These are phyloP conservation scores for Rubus parviflorus DNA, from an alignment of 306 rosid genomes.

Conservation along the genomic window DNA sequence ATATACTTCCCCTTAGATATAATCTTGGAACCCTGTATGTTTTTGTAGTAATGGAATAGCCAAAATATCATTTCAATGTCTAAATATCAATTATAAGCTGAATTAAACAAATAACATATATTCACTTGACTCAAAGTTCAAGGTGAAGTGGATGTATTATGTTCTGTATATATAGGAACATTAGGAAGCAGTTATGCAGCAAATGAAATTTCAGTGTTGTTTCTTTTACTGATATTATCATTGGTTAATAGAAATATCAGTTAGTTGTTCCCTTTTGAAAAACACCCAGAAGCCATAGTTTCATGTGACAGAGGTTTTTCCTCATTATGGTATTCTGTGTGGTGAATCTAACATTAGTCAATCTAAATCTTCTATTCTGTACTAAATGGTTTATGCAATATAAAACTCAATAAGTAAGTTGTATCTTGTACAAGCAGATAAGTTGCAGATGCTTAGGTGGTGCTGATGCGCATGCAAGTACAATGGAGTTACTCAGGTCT, in stretches of 20 bases:
- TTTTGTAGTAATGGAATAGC: neutral
- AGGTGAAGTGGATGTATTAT: neutral
- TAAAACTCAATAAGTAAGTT: neutral
- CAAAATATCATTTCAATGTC: neutral
- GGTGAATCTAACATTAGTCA: neutral
- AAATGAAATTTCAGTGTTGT: neutral
- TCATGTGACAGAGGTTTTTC: neutral
- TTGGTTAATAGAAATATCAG: neutral
- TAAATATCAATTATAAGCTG: neutral
- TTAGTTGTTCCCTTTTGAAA: neutral
- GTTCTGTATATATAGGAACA: too few relatives aligned
- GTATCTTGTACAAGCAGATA: slow-evolving; percentile 42
- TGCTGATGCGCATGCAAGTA: slow-evolving; percentile 68
- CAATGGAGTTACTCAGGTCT: slow-evolving; percentile 56
- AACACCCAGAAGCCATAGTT: neutral
- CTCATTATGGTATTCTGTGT: too few relatives aligned
- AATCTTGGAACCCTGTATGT: neutral
- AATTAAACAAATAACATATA: neutral
- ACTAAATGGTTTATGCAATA: neutral
- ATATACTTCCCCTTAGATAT: neutral
- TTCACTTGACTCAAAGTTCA: neutral
- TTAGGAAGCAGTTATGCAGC: neutral
- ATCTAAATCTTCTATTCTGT: neutral
- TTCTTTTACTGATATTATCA: neutral
- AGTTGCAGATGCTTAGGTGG: slow-evolving; percentile 65